Evolutionary conservation across 129 eudicot species (phyloP), one percentile per base, ranked within the genome.

Genomic region (Flaveria brownii): DNA sequence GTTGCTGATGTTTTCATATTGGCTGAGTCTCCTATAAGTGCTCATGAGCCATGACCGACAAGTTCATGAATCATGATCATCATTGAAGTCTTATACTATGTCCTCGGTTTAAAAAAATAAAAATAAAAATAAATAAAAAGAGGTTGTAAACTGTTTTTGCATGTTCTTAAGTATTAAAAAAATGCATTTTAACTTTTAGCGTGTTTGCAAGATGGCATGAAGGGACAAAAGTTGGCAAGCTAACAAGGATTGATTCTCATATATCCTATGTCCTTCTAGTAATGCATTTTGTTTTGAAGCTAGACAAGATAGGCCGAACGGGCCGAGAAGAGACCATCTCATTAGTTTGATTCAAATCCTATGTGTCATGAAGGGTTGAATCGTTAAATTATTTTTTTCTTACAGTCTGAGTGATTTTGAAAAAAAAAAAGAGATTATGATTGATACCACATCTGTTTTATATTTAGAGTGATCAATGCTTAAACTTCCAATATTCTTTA

Each of bases 1-100:
- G 82, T 87, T 52, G 88, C 91, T 78, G 86, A 87, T 9, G 39
- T 87, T 26, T 84, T 86, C 84, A 73, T 86, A 55, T 42, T 83
- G 68, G 47, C 47, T 73, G 36, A 43, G 17, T 75, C 79, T 47
- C 79, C 79, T 28, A 30, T 15, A 46, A 62, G 33, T 20, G 49
- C 62, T 28, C 50, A 66, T 60, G 10, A 60, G 54, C 20, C 50
- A 66, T 60, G 10, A 60, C 6, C 17, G 9, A 60, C 45, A 74
- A 76, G 74, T 33, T 28, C 30, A 28, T 2, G 30, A 28, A 28
- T 52, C 26, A 9, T 22, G 57, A 41, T 22, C 68, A 14, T 20
- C 17, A 39, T 25, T 77, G 50, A 54, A 22, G 9, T 20, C 16
- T 51, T 50, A 7, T 3, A 12, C 30, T 43, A 6, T 64, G 6